Evolutionary conservation across 805 yeast species (phyloP).

Genomic region (Cyberlindnera lachancei): DNA sequence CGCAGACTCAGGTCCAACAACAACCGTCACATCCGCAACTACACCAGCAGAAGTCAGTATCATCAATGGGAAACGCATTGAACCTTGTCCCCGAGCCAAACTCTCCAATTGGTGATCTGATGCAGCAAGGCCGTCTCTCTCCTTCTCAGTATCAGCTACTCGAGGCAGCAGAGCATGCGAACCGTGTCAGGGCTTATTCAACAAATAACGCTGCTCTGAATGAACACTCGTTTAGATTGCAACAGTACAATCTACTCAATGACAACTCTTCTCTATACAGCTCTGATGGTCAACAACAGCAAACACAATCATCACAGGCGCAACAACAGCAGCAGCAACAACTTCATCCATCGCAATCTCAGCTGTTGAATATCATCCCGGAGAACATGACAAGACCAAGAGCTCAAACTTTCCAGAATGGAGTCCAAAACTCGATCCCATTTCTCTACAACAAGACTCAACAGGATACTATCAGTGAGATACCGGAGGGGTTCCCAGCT

Average conservation of each 20-base stretch:
- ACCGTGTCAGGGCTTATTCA: conserved; percentile 22
- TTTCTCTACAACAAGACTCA: conserved; percentile 16
- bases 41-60: conserved; percentile 1
- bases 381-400: conserved; percentile 27
- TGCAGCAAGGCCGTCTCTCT: conserved; percentile 13
- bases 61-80: conserved; percentile 1
- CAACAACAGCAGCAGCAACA: conserved; percentile 5
- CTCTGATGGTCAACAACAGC: too few relatives aligned
- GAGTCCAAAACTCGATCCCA: conserved; percentile 22
- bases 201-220: conserved; percentile 17
- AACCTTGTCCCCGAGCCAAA: conserved; percentile 4
- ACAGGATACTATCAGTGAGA: conserved; percentile 8
- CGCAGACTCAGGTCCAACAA: too few relatives aligned
- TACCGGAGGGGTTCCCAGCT: conserved; percentile 6
- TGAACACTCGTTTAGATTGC: conserved; percentile 15
- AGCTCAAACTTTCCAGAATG: conserved; percentile 33
- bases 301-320: too few relatives aligned
- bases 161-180: conserved; percentile 15
- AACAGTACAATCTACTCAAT: conserved; percentile 1
- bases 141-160: conserved; percentile 10
- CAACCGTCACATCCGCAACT: too few relatives aligned
- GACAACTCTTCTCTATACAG: conserved; percentile 4
- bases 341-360: conserved; percentile 7
- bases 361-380: conserved; percentile 8
- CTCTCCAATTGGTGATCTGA: conserved; percentile 4